A percentile compares a stretch with the other conserved stretches of the same genome.
Evolutionary conservation across 805 yeast genomes (phyloP).

Genomic region (Wickerhamiella azymoides): DNA sequence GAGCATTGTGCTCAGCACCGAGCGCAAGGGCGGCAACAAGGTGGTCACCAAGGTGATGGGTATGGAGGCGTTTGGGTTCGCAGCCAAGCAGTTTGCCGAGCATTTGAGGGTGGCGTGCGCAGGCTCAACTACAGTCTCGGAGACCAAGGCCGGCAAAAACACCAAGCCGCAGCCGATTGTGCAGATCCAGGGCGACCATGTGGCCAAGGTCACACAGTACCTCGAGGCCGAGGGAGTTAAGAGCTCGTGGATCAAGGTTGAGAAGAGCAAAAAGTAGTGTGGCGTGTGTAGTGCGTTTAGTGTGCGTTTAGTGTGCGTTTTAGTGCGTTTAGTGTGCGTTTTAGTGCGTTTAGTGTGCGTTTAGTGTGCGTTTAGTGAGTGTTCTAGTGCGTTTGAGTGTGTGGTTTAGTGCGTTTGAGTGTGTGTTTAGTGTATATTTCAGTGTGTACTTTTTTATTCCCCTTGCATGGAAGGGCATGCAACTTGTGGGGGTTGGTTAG

Average conservation of each 20-base stretch:
- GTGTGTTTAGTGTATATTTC: too few species aligned
- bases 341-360: too few species aligned
- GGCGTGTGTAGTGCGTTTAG: too few species aligned
- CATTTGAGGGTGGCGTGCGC: slow-evolving; percentile 70
- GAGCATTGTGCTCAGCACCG: slow-evolving; percentile 49
- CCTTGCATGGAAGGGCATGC: too few species aligned
- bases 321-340: too few species aligned
- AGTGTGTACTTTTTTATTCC: too few species aligned
- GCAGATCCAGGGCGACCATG: slow-evolving; percentile 82
- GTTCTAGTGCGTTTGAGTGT: too few species aligned
- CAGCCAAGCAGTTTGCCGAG: slow-evolving; percentile 49
- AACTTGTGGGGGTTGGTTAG: too few species aligned
- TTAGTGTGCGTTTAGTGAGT: too few species aligned
- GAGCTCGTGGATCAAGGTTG: slow-evolving; percentile 41
- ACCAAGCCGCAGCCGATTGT: slow-evolving; percentile 27
- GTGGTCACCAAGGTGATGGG: slow-evolving; percentile 59
- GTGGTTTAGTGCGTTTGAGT: too few species aligned
- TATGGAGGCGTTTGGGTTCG: slow-evolving; percentile 53
- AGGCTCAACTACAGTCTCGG: slow-evolving; percentile 55
- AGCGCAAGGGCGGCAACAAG: slow-evolving; percentile 70
- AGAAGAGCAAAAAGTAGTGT: background rate
- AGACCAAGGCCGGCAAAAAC: slow-evolving; percentile 46
- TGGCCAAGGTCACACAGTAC: slow-evolving; percentile 36
- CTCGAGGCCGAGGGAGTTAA: slow-evolving; percentile 35
- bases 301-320: too few species aligned